Percentiles rank a stretch among this genome's conserved stretches.
phyloP scores from a whole-genome alignment of 2,329 filamentous ascomycete species.

The Pseudogymnoascus sp. region DNA sequence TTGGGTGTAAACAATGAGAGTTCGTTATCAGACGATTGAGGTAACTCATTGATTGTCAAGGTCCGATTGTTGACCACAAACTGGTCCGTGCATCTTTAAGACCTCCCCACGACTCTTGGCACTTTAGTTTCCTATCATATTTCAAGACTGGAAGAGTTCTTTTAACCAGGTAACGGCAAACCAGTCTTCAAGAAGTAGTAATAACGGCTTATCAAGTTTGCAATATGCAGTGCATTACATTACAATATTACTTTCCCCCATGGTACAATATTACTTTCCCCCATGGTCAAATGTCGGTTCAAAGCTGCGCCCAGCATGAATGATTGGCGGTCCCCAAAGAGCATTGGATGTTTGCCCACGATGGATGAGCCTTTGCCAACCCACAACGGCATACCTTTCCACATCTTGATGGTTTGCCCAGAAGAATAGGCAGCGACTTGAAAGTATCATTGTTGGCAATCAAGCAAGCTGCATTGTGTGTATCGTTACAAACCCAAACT shows the following conservation, averaged over 20 bases:
- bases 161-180: background rate
- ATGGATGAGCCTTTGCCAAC: background rate
- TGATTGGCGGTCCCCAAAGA: background rate
- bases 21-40: conserved; percentile 3
- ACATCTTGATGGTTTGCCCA: background rate
- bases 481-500: conserved; percentile 1
- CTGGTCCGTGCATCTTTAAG: background rate
- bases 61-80: conserved; percentile 2
- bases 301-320: background rate
- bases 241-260: background rate
- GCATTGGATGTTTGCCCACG: conserved; percentile 5
- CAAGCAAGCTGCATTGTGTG: conserved; percentile 4
- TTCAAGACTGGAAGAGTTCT: background rate
- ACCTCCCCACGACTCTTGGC: background rate
- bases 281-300: background rate
- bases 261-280: background rate
- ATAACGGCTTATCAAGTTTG: background rate
- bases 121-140: background rate
- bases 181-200: background rate
- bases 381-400: background rate
- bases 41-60: background rate
- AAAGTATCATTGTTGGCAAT: background rate
- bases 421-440: background rate
- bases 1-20: conserved; percentile 8
- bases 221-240: background rate